Evolutionary conservation across 768 basidiomycete species (phyloP), one percentile per base, ranked within the genome.

Genomic region (Chalciporus sphaerocephalus): DNA sequence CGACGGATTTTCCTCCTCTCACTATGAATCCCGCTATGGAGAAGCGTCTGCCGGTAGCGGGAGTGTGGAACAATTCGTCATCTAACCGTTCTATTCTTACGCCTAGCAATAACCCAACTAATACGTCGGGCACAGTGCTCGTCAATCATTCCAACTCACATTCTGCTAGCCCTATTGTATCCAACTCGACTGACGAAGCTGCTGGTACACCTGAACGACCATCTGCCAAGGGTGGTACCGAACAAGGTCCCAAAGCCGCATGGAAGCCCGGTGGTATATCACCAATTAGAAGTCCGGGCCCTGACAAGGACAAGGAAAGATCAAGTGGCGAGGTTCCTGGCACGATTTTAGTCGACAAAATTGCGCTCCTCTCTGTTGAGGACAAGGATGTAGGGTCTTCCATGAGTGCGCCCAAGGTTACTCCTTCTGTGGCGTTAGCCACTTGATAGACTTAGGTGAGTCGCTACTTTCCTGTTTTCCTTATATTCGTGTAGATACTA

Each of bases 1-100:
- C 80, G 6, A 78, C 70, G 3, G 86, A 89, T 64, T 88, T 88
- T 52, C 86, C 86, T 5, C 87, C 87, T 9, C 66, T 88, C 35
- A 74, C 75, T 10, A 60, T 65, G 33, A 69, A 64, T 5, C 58
- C 70, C 17, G 62, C 65, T 22, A 58, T 65, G 16, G 82, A 83
- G 62, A 80, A 74, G 54, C 77, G 76, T 36, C 58, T 70, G 6
- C 81, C 81, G 2, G 75, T 75, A 6, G 70, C 71, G 22, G 86
- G 87, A 20, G 87, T 83, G 18, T 91, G 88, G 88, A 80, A 76
- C 17, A 83, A 81, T 51, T 62, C 77, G 21, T 69, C 78, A 20
- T 69, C 69, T 20, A 67, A 69, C 17, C 72, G 81, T 12, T 71
- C 81, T 17, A 71, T 79, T 47, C 72, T 86, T 34, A 65, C 71